Base-by-base conservation (phyloP, 2,329 filamentous ascomycete species). In the Botryotinia convoluta region DNA sequence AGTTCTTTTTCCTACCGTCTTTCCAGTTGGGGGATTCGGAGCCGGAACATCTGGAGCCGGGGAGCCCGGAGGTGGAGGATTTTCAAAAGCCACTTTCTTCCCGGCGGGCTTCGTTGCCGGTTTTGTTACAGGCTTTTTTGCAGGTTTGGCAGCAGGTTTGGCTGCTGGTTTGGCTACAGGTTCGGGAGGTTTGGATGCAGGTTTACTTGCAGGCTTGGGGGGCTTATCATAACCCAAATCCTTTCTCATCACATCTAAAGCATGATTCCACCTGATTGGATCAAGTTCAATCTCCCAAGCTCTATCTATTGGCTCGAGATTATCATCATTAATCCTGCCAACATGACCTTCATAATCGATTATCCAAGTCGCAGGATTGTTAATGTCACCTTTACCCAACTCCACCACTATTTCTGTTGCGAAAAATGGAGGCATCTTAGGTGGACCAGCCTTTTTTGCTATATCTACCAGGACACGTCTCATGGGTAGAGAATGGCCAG, bases 321-420 rank as follows among this genome's bases (percentile, higher is more conserved):
- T 20, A n/a, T 45, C 22, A 22, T 44, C 39, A 37, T 32, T 8
- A 45, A 61, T 45, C 18, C 67, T 61, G 9, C 67, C 67, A 14
- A 45, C 22, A 0, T 14, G 20, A 32, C 67, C 67, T 61, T 61
- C 67, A 22, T 69, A 61, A n/a, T 69, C 67, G 4, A 18, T 22
- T n/a, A 69, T 54, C 44, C 32, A 61, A 7, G 42, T 18, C 1
- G 37, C 54, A 2, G 51, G 51, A n/a, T 69, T 0, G 2, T n/a
- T 3, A 1, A 1, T 1, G n/a, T 44, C 26, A 5, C 67, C 67
- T 61, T 69, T 35, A 10, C 67, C 37, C 9, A 69, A 44, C n/a
- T 69, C 51, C 5, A 69, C 8, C 9, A 69, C 67, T 44, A 69
- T 61, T 20, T 69, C 67, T 5, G n/a, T 45, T 42, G 39, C 51